Conservation (phyloP, 495 filamentous ascomycete genomes). For the Hyphodiscus hymeniophilus region DNA sequence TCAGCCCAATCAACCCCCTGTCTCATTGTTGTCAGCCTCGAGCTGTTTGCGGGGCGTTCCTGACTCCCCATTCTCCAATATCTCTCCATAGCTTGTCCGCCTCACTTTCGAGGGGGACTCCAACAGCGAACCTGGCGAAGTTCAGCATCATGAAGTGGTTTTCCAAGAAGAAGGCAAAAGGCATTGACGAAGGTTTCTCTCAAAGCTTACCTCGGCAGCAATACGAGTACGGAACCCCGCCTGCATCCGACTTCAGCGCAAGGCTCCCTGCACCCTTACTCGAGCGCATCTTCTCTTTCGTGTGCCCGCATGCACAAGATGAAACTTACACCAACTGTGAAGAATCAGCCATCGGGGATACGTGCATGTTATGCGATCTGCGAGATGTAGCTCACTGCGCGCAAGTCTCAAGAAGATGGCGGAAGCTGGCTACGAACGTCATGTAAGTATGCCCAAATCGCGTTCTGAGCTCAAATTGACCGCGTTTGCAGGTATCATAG, state of each 20-base stretch:
- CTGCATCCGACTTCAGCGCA: slow-evolving; percentile 1
- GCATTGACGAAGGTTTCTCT: not conserved
- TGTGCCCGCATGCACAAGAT: slow-evolving; percentile 79
- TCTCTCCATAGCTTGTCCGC: not conserved
- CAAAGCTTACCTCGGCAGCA: not conserved
- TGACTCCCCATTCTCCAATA: not conserved
- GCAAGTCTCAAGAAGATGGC: slow-evolving; percentile 67
- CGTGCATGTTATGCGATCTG: slow-evolving; percentile 93
- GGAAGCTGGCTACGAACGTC: slow-evolving; percentile 39
- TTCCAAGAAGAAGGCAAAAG: slow-evolving; percentile 15
- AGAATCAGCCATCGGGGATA: slow-evolving; percentile 70
- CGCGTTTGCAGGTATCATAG: slow-evolving; percentile 60
- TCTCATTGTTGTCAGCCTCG: slow-evolving; percentile 10
- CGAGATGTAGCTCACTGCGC: slow-evolving; percentile 80
- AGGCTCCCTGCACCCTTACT: slow-evolving; percentile 55
- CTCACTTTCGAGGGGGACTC: not conserved
- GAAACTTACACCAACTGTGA: slow-evolving; percentile 74
- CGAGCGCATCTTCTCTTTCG: slow-evolving; percentile 62
- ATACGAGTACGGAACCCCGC: slow-evolving; percentile 14
- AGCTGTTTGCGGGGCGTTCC: not conserved
- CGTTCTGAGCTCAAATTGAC: slow-evolving; percentile 1
- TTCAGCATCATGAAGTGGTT: slow-evolving; percentile 22
- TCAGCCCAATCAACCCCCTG: slow-evolving; percentile 8
- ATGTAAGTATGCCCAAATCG: slow-evolving; percentile 42
- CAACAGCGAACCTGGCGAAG: slow-evolving; percentile 12